phyloP scores from a whole-genome alignment of 768 basidiomycete genomes.

The Tricholoma terreum region DNA sequence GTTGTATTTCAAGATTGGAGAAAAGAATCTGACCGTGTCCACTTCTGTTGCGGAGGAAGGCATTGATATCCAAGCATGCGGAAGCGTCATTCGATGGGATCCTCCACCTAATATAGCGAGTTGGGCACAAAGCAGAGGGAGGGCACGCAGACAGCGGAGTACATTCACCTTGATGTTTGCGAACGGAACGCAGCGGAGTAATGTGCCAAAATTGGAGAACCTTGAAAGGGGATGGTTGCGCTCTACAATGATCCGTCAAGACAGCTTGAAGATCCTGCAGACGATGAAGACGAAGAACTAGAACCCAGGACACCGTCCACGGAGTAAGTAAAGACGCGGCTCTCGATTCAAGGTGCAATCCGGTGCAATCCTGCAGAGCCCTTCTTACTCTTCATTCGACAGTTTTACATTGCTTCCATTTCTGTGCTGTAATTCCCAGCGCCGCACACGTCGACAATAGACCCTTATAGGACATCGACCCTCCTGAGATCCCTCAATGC shows the following conservation, averaged over 20 bases:
- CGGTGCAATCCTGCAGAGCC: constrained; percentile 44
- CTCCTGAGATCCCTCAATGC: constrained; percentile 57
- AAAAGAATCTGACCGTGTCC: constrained; percentile 69
- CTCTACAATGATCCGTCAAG: constrained; percentile 50
- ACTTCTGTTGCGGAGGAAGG: constrained; percentile 87
- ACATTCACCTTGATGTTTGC: constrained; percentile 75
- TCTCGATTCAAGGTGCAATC: not conserved
- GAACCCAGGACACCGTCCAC: constrained; percentile 55
- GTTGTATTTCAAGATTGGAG: constrained; percentile 61
- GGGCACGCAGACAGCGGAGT: constrained; percentile 66
- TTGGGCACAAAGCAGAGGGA: constrained; percentile 81
- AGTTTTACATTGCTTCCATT: constrained; percentile 66
- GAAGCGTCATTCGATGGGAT: constrained; percentile 82
- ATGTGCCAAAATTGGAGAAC: constrained; percentile 52
- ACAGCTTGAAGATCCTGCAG: constrained; percentile 18
- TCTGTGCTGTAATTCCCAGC: constrained; percentile 66
- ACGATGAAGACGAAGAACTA: constrained; percentile 34
- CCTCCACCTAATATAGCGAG: constrained; percentile 72
- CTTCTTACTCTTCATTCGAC: constrained; percentile 68
- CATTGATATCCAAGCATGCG: constrained; percentile 79
- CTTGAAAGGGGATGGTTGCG: constrained; percentile 60
- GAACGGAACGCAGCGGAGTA: constrained; percentile 33
- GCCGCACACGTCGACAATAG: constrained; percentile 45
- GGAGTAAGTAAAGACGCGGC: constrained; percentile 44
- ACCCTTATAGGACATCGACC: constrained; percentile 65